Conservation (phyloP, 2,329 filamentous ascomycete species). For the Aspergillus sp. region DNA sequence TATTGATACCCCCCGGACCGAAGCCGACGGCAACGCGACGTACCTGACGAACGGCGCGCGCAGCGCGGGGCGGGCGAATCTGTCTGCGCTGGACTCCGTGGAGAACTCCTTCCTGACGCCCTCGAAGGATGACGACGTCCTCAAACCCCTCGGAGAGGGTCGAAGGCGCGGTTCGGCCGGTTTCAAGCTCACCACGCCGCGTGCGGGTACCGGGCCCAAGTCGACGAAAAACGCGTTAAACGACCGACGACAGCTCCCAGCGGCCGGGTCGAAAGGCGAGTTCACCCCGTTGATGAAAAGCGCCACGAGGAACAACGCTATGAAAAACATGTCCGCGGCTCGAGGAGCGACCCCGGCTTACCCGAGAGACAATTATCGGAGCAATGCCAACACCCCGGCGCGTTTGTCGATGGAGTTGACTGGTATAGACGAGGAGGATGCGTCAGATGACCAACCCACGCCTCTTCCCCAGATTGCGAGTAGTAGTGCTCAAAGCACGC, state of each 20-base stretch:
- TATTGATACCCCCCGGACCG: slow-evolving; percentile 76
- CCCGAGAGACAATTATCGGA: slow-evolving; percentile 51
- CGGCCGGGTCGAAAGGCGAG: slow-evolving; percentile 55
- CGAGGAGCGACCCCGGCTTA: slow-evolving; percentile 60
- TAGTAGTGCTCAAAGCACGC: slow-evolving; percentile 77
- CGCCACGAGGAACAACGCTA: slow-evolving; percentile 57
- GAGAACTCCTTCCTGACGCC: slow-evolving; percentile 81
- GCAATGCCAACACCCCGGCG: slow-evolving; percentile 63
- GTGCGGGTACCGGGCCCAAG: slow-evolving; percentile 50
- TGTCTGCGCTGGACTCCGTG: slow-evolving; percentile 62
- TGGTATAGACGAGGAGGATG: slow-evolving; percentile 52
- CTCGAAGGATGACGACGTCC: slow-evolving; percentile 63
- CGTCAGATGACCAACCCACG: slow-evolving; percentile 59
- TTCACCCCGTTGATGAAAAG: slow-evolving; percentile 91
- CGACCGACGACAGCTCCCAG: slow-evolving; percentile 62
- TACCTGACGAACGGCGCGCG: slow-evolving; percentile 62
- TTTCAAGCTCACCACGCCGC: slow-evolving; percentile 62
- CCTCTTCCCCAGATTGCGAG: slow-evolving; percentile 65
- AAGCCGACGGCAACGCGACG: slow-evolving; percentile 71
- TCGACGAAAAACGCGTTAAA: slow-evolving; percentile 46
- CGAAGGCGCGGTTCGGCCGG: slow-evolving; percentile 42
- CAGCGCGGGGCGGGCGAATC: slow-evolving; percentile 31
- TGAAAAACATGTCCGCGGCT: slow-evolving; percentile 48
- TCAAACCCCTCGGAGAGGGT: slow-evolving; percentile 64
- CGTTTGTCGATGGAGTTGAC: slow-evolving; percentile 66